Evolutionary conservation across 1,139 yeast genomes (phyloP).

Genomic region (Neolecta irregularis): DNA sequence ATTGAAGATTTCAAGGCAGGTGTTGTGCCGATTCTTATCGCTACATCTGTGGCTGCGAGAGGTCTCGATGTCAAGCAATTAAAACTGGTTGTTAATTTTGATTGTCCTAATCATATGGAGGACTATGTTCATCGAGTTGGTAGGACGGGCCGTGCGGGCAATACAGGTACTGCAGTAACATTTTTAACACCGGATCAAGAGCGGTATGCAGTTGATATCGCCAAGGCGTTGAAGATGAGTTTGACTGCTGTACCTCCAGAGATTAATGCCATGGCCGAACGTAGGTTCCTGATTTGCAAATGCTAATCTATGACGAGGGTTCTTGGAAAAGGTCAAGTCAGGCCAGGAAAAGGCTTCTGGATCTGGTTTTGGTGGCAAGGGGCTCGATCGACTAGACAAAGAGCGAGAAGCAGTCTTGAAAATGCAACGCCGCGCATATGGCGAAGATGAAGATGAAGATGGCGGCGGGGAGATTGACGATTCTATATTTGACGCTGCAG

Average conservation of each 20-base stretch:
- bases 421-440: conserved; percentile 33
- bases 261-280: conserved; percentile 37
- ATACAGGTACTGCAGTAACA: conserved; percentile 61
- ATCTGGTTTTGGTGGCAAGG: conserved; percentile 87
- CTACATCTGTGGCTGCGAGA: conserved; percentile 89
- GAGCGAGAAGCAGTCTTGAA: conserved; percentile 43
- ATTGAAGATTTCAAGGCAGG: conserved; percentile 57
- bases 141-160: conserved; percentile 88
- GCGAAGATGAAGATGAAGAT: conserved; percentile 24
- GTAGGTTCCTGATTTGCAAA: not conserved
- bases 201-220: conserved; percentile 49
- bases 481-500: conserved; percentile 11
- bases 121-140: conserved; percentile 96
- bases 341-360: conserved; percentile 42
- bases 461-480: conserved; percentile 19
- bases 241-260: conserved; percentile 39
- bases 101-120: conserved; percentile 83
- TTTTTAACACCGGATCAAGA: conserved; percentile 53
- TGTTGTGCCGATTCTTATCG: conserved; percentile 42
- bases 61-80: conserved; percentile 84
- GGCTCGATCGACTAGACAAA: conserved; percentile 65
- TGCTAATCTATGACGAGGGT: conserved; percentile 21
- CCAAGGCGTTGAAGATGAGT: conserved; percentile 49
- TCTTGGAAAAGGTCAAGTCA: conserved; percentile 44
- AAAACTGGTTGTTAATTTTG: conserved; percentile 67